phyloP scores from a whole-genome alignment of 805 yeast species.

The Danielia reshetovae region DNA sequence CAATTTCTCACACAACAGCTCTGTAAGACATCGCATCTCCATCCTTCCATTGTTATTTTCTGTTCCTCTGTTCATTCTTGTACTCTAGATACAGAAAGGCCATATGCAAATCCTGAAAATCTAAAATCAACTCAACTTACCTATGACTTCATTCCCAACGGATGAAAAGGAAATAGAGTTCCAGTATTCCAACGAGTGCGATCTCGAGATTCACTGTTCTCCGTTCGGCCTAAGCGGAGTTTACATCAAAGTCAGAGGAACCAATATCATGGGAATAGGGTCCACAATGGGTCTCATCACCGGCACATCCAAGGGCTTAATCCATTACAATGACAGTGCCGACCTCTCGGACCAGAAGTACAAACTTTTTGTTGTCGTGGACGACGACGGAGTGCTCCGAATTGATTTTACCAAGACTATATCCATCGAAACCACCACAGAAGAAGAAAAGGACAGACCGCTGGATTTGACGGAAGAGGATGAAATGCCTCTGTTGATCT shows the following conservation, averaged over 20 bases:
- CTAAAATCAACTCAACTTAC: too few species aligned
- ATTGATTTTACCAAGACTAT: constrained; percentile 50
- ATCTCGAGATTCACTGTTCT: constrained; percentile 51
- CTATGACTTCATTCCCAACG: too few species aligned
- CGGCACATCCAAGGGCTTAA: constrained; percentile 45
- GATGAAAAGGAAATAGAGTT: constrained; percentile 21
- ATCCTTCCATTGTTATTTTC: neutral
- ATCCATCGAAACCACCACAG: constrained; percentile 16
- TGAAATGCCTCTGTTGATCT: constrained; percentile 45
- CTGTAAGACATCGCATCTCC: too few species aligned
- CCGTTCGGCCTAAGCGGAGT: constrained; percentile 54
- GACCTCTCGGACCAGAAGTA: constrained; percentile 46
- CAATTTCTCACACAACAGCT: too few species aligned
- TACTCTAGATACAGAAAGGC: too few species aligned
- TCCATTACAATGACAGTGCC: constrained; percentile 46
- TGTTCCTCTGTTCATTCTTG: too few species aligned
- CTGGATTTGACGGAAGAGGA: constrained; percentile 24
- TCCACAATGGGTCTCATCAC: constrained; percentile 56
- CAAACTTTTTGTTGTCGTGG: constrained; percentile 46
- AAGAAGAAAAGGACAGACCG: constrained; percentile 22
- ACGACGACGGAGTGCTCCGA: constrained; percentile 41
- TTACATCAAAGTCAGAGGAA: constrained; percentile 45
- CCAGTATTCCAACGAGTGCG: constrained; percentile 48
- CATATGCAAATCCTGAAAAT: too few species aligned
- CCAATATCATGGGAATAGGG: constrained; percentile 51